Evolutionary conservation across 495 filamentous ascomycete species (phyloP).

Genomic region (Mycothermus thermophilus): DNA sequence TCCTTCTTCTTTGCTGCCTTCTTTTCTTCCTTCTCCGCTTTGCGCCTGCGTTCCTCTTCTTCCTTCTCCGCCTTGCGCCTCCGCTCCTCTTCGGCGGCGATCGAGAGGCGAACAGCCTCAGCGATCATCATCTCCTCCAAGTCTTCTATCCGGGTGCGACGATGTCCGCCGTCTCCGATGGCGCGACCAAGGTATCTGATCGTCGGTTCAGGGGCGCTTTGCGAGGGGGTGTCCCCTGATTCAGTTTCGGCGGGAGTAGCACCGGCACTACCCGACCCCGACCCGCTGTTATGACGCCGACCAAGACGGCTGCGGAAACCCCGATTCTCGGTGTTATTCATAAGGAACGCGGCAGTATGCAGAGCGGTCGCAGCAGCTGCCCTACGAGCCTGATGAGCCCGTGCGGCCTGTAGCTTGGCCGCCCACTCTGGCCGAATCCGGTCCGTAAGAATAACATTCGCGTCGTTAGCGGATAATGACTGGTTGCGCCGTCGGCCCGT

Average conservation of each 20-base stretch:
- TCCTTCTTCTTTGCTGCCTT: constrained; percentile 75
- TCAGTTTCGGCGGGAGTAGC: constrained; percentile 17
- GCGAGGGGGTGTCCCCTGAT: constrained; percentile 13
- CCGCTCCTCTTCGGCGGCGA: constrained; percentile 83
- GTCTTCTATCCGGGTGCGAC: constrained; percentile 64
- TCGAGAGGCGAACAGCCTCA: constrained; percentile 79
- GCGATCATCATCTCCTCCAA: constrained; percentile 98
- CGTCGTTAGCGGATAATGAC: constrained; percentile 66
- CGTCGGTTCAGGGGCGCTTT: constrained; percentile 13
- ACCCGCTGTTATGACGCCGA: constrained; percentile 32
- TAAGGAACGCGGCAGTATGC: constrained; percentile 88
- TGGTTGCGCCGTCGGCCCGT: constrained; percentile 49
- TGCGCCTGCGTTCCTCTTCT: constrained; percentile 59
- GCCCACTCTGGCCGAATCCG: constrained; percentile 88
- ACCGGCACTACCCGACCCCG: constrained; percentile 17
- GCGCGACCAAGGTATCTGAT: constrained; percentile 2
- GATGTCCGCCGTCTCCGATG: constrained; percentile 26
- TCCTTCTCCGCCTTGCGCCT: constrained; percentile 71
- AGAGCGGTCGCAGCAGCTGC: constrained; percentile 89
- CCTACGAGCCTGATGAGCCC: constrained; percentile 68
- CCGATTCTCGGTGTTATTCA: constrained; percentile 46
- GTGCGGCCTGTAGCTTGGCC: constrained; percentile 71
- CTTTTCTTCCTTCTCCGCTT: constrained; percentile 57
- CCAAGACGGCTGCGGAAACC: constrained; percentile 34
- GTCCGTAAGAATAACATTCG: constrained; percentile 82